Base-by-base conservation (phyloP, 805 yeast genomes). In the Soucietia sequanensis region DNA sequence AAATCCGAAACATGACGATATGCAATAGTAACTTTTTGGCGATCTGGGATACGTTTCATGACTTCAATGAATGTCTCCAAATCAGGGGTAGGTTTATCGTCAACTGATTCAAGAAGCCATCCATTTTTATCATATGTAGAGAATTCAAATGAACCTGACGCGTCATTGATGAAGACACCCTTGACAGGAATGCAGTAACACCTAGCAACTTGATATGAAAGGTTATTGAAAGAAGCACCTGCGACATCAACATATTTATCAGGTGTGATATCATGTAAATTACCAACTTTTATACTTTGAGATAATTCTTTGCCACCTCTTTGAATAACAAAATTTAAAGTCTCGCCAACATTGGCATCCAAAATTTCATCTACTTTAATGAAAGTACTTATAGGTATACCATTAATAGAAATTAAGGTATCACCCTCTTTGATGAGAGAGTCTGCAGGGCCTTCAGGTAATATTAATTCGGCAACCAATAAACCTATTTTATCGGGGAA, bases 141-240 rank as follows among this genome's bases (percentile, higher is more conserved):
- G 29, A 82, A 55, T 30, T 68, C 76, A 61, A 90, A 88, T 0
- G 91, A 81, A 0, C 91, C 91, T 2, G 85, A 71, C 0, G 93
- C 86, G 47, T 82, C 77, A 46, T 83, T 81, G 26, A 86, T 71
- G 54, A 78, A 88, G 1, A 90, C 95, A 25, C 97, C 97, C 44
- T 67, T 74, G 2, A 84, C 93, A 0, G 96, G 93, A 20, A 89
- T 74, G 21, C 90, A 86, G 52, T 80, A 87, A 31, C 80, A 74
- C 51, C 95, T 75, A 2, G 96, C 96, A 63, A 89, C 70, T 60
- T 90, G 96, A 56, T 90, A 90, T 33, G 95, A 83, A 45, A 90
- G 62, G 34, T 85, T 81, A 53, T 89, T 88, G 62, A 89, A 87
- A 0, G 87, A 76, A 1, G 95, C 95, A 36, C 96, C 96, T 31